Conservation (phyloP, 352 stramenopile genomes). For the Lagenidium sp. region DNA sequence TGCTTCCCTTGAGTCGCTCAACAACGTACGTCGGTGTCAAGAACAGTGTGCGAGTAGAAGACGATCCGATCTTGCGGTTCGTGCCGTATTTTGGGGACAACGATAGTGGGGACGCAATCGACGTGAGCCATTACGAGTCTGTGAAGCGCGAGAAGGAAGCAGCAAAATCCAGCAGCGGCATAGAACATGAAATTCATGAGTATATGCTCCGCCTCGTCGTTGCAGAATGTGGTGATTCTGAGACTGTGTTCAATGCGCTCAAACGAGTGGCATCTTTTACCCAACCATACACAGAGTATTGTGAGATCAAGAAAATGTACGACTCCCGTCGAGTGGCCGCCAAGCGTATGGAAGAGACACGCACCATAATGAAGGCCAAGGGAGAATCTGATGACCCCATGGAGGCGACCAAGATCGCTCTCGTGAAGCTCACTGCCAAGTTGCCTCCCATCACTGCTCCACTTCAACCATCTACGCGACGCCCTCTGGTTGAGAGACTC, state of each 20-base stretch:
- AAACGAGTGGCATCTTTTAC: conserved; percentile 45
- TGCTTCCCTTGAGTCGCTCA: conserved; percentile 51
- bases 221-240: conserved; percentile 32
- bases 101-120: conserved; percentile 71
- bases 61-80: conserved; percentile 85
- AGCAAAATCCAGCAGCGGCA: conserved; percentile 17
- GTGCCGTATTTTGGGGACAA: conserved; percentile 91
- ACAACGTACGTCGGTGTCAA: conserved; percentile 63
- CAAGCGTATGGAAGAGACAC: conserved; percentile 27
- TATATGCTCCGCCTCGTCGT: conserved; percentile 60
- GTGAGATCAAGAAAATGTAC: conserved; percentile 57
- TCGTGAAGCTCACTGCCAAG: conserved; percentile 23
- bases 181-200: conserved; percentile 64
- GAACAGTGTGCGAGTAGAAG: conserved; percentile 66
- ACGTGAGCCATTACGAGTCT: conserved; percentile 57
- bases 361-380: background rate
- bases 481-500: conserved; percentile 29
- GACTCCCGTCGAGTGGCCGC: conserved; percentile 26
- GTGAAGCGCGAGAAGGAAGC: conserved; percentile 15
- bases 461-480: background rate
- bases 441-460: conserved; percentile 11
- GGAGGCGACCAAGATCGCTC: conserved; percentile 14
- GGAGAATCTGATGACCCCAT: background rate
- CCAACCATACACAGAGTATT: conserved; percentile 56
- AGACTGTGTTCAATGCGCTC: conserved; percentile 52